Evolutionary conservation across 768 basidiomycete genomes (phyloP), one percentile per base, ranked within the genome.

Genomic region (Termitomyces sp.): DNA sequence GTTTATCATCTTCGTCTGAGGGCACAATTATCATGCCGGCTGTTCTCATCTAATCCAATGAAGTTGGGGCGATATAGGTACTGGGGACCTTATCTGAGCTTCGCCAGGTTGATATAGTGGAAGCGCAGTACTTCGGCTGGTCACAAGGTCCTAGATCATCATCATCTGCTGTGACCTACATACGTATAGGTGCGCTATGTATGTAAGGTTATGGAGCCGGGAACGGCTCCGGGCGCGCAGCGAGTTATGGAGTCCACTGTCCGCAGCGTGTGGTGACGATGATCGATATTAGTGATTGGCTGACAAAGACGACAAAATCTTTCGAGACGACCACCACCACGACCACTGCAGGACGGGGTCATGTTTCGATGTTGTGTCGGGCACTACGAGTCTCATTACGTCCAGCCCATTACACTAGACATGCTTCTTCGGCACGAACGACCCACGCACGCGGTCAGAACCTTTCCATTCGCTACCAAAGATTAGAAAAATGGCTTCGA

Each of bases 401-500:
- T 9, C n/a, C 40, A 46, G n/a, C 20, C 60, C 59, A 57, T 39
- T 44, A 61, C 36, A 24, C 58, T 40, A 35, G 57, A 52, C 55
- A 64, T 39, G 45, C 51, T 44, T 68, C 61, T 18, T 61, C 68
- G 33, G 59, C 64, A 39, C 67, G 63, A 46, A 40, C 65, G 50
- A 68, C 71, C 58, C 59, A 66, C 22, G 69, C 71, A 8, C 85
- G 82, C 48, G 87, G 86, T 0, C 84, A 81, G 68, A 88, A 90
- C 67, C 79, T 91, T 5, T 79, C 84, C 1, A 76, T 81, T 4
- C 81, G 87, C 15, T 87, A 84, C 63, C 69, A 69, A 6, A 74
- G 77, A n/a, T 78, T 91, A 0, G 89, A 89, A 66, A 80, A 77
- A 58, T 78, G 79, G 2, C 64, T 85, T 7, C 72, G 81, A 40